Evolutionary conservation across 345 rosid genomes (phyloP).

Genomic region (Ceriops decandra): DNA sequence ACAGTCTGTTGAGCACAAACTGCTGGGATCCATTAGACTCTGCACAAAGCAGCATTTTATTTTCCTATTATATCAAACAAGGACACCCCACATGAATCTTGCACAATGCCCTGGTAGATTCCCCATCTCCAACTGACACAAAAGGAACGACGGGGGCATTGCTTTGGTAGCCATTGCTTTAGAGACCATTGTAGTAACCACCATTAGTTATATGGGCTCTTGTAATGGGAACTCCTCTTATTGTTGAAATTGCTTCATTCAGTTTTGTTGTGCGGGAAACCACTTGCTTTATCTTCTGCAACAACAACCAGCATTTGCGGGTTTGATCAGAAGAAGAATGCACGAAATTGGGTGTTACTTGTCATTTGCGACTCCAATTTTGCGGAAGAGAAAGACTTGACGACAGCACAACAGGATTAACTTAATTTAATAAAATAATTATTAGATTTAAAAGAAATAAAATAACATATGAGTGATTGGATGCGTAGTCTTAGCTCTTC

Average conservation of each 20-base stretch:
- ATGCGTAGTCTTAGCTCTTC: too few relatives aligned
- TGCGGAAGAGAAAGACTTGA: background rate
- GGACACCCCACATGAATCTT: slow-evolving; percentile 12
- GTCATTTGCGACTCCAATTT: background rate
- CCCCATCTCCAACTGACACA: slow-evolving; percentile 9
- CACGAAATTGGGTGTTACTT: background rate
- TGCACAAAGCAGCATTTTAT: slow-evolving; percentile 1
- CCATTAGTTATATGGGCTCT: slow-evolving; percentile 77
- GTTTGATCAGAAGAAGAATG: background rate
- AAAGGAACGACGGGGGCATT: background rate
- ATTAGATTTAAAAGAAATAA: too few relatives aligned
- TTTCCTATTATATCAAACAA: slow-evolving; percentile 12
- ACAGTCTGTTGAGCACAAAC: slow-evolving; percentile 15
- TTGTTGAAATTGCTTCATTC: slow-evolving; percentile 66
- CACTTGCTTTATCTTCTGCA: slow-evolving; percentile 70
- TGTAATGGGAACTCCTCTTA: slow-evolving; percentile 60
- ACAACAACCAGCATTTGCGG: background rate
- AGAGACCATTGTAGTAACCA: slow-evolving; percentile 62
- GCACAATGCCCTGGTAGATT: background rate
- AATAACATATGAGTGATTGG: too few relatives aligned
- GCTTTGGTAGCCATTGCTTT: slow-evolving; percentile 10
- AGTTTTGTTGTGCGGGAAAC: slow-evolving; percentile 58
- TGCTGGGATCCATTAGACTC: slow-evolving; percentile 17
- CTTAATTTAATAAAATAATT: too few relatives aligned
- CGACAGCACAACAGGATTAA: too few relatives aligned